Base-by-base conservation (phyloP, 257 asterid species). In the Solanum ossicruentum region DNA sequence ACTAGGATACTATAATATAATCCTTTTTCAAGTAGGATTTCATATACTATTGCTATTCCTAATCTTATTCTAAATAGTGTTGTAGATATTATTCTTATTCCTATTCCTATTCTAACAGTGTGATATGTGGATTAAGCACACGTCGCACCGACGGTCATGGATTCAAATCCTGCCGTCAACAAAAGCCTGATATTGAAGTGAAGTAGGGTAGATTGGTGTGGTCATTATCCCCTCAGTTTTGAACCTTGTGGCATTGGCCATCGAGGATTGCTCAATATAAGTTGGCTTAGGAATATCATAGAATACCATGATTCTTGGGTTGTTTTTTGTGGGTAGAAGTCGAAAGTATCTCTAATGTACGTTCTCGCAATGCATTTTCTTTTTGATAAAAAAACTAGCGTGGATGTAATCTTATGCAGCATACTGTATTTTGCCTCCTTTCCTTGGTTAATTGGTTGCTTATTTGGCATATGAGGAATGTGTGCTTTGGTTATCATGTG, bases 391-490 rank as follows among this genome's bases (percentile, higher is more conserved):
- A 72, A 71, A 72, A 41, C 36, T 45, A 45, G 36, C 20, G 12
- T 11, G 4, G 80, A 72, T n/a, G 36, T 72, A 45, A 72, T 11
- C 36, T n/a, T 43, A 20, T 72, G 57, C 56, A n/a, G 36, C 80
- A 72, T 43, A 36, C 41, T 36, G 41, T 36, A n/a, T 45, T 43
- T 72, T 10, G n/a, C n/a, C 56, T 72, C 56, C 16, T 72, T 43
- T 11, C 56, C 56, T 43, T n/a, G 20, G 80, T n/a, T 43, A 45
- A 72, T 43, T 72, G 56, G 10, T 23, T 72, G 56, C 80, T 45
- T 72, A 72, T 43, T 72, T 72, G 80, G 56, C 80, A 72, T 43
- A 41, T n/a, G 9, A 20, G 56, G 20, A 72, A 12, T 72, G 79
- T 20, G 80, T 71, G 55, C 17, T 41, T 71, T 11, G 39, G 80